A percentile compares a stretch with the other conserved stretches of the same genome.
These are phyloP conservation scores for Geoglossum cookeanum DNA, from an alignment of 2,329 filamentous ascomycete species.

Conservation along the genomic window DNA sequence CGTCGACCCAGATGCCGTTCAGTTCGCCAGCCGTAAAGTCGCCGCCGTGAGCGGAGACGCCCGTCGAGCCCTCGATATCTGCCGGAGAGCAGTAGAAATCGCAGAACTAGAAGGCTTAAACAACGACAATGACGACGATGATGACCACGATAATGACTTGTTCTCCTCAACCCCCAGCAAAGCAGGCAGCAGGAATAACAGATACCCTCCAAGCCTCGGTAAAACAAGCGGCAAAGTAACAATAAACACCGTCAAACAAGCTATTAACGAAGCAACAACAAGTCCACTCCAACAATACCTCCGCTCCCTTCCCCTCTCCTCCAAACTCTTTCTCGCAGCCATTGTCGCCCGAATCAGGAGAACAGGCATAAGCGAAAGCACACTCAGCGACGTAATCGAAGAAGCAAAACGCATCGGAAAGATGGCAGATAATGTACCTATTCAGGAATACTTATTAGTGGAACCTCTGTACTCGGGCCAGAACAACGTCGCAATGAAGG, in stretches of 20 bases:
- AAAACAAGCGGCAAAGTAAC: constrained; percentile 43
- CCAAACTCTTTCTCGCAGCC: constrained; percentile 72
- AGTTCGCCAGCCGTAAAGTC: constrained; percentile 92
- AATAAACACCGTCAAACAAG: constrained; percentile 80
- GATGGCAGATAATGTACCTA: constrained; percentile 38
- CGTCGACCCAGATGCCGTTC: constrained; percentile 80
- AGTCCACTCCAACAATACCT: constrained; percentile 84
- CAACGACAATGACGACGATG: constrained; percentile 14
- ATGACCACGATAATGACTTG: too few relatives aligned
- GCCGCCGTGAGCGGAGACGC: constrained; percentile 92
- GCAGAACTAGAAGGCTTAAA: constrained; percentile 48
- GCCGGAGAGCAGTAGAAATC: constrained; percentile 82
- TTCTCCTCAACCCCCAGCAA: constrained; percentile 27
- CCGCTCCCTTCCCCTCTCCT: constrained; percentile 58
- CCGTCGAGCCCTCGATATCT: constrained; percentile 81
- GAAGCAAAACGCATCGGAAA: constrained; percentile 55
- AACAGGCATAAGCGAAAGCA: constrained; percentile 71
- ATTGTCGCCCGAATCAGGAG: constrained; percentile 60
- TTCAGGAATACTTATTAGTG: constrained; percentile 39
- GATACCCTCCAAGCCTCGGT: not conserved
- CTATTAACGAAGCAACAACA: constrained; percentile 86
- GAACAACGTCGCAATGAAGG: constrained; percentile 4
- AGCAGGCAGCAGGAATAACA: not conserved
- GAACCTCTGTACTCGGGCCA: constrained; percentile 11
- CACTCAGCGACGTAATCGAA: constrained; percentile 74